Conservation (phyloP, 257 asterid species). For the Lantana camara region DNA sequence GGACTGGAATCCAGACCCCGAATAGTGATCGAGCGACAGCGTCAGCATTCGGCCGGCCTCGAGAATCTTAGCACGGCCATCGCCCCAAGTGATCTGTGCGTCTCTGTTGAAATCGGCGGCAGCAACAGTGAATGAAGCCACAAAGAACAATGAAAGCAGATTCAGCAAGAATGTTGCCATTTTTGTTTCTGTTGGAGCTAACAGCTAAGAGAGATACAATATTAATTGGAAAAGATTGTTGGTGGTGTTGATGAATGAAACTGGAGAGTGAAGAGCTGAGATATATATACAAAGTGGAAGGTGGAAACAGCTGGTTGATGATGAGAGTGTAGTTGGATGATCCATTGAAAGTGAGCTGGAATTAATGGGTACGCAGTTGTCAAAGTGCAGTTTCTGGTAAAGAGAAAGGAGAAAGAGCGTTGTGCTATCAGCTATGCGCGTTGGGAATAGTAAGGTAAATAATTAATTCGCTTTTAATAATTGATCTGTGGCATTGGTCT, state of each 20-base stretch:
- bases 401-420: neutral
- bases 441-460: neutral
- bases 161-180: neutral
- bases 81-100: constrained; percentile 7
- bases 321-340: neutral
- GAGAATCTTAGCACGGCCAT: constrained; percentile 43
- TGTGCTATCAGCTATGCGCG: neutral
- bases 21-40: constrained; percentile 31
- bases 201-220: neutral
- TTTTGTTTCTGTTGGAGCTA: neutral
- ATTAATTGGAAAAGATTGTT: neutral
- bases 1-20: constrained; percentile 53
- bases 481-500: too few relatives aligned
- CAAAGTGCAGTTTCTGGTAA: neutral
- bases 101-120: neutral
- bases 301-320: too few relatives aligned
- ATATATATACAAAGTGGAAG: neutral
- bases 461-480: too few relatives aligned
- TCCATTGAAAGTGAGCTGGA: neutral
- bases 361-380: neutral
- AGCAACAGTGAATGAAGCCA: neutral
- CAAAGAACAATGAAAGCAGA: neutral
- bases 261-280: neutral
- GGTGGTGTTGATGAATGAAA: neutral
- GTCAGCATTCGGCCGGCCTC: constrained; percentile 39